phyloP scores from a whole-genome alignment of 2,329 filamentous ascomycete genomes.

The Fusarium zealandicum region DNA sequence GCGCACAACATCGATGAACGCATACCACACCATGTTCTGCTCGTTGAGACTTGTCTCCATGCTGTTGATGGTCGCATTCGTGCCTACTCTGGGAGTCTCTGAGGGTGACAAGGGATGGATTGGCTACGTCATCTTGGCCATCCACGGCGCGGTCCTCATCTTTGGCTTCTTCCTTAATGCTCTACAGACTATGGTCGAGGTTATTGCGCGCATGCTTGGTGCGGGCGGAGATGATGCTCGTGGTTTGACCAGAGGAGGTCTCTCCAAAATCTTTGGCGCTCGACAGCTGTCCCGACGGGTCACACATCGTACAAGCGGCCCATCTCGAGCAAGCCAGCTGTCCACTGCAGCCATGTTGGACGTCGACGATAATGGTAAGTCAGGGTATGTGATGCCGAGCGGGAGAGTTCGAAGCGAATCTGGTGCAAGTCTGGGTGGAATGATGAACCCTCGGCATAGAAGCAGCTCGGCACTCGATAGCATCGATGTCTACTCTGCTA shows the following conservation, averaged over 20 bases:
- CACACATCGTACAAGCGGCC: conserved; percentile 64
- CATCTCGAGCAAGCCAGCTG: conserved; percentile 79
- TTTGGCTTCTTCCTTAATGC: conserved; percentile 95
- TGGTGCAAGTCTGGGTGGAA: conserved; percentile 62
- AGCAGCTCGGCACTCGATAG: conserved; percentile 64
- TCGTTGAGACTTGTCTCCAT: conserved; percentile 77
- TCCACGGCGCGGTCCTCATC: conserved; percentile 84
- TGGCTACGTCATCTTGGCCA: conserved; percentile 86
- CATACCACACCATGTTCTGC: conserved; percentile 88
- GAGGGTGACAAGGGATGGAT: conserved; percentile 91
- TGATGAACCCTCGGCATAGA: conserved; percentile 56
- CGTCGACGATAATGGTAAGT: conserved; percentile 70
- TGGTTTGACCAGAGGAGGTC: conserved; percentile 77
- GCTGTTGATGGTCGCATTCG: conserved; percentile 81
- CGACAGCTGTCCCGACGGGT: conserved; percentile 81
- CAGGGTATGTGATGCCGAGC: conserved; percentile 60
- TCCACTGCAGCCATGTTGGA: conserved; percentile 84
- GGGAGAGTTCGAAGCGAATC: conserved; percentile 68
- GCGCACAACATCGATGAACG: conserved; percentile 94
- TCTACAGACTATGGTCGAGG: conserved; percentile 87
- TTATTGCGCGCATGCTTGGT: conserved; percentile 80
- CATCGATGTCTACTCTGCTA: conserved; percentile 54
- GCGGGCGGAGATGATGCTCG: conserved; percentile 78
- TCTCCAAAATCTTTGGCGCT: conserved; percentile 91
- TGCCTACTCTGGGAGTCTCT: conserved; percentile 79